Base-by-base conservation (phyloP, 2,329 filamentous ascomycete genomes). In the Fusarium sp. region DNA sequence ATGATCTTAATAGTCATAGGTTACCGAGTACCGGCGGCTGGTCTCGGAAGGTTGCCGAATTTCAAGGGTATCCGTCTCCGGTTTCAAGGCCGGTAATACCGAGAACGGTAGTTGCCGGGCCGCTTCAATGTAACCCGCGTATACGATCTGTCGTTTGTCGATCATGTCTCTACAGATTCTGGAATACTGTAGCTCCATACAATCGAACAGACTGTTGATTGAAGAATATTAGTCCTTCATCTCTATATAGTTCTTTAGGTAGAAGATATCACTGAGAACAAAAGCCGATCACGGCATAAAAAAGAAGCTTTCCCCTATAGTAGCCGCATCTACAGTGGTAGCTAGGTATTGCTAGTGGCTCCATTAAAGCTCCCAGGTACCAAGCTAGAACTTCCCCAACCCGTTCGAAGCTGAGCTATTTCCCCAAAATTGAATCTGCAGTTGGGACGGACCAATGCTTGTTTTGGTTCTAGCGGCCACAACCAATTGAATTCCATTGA, bases 401-500 rank as follows among this genome's bases (percentile, higher is more conserved):
- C 42, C 26, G 14, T 18, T 41, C 43, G 53, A 57, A 54, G 31
- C 34, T 37, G 18, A 67, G 50, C 62, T 65, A 60, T 25, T 39
- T 51, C 56, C 46, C 63, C 51, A 64, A 63, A 44, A 43, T 44
- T 67, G 18, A 46, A 66, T 42, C 48, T 53, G 42, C 34, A 53
- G 46, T 23, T 50, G 34, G 52, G 23, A 56, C 46, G 60, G 48
- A 58, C 62, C 44, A 58, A 58, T 66, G 31, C 64, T 67, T 43
- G 25, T 62, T 51, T 71, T 60, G 56, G 68, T 71, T 62, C 58
- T 70, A 71, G 68, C 69, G 70, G 66, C 70, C 69, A 70, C 61
- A 58, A 54, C 57, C 52, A 48, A 49, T 30, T 39, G 42, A 56
- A 58, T 59, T 49, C 55, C 51, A 53, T 60, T 48, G 14, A 50